phyloP scores from a whole-genome alignment of 805 yeast genomes.

The Nakazawaea molendinolei region DNA sequence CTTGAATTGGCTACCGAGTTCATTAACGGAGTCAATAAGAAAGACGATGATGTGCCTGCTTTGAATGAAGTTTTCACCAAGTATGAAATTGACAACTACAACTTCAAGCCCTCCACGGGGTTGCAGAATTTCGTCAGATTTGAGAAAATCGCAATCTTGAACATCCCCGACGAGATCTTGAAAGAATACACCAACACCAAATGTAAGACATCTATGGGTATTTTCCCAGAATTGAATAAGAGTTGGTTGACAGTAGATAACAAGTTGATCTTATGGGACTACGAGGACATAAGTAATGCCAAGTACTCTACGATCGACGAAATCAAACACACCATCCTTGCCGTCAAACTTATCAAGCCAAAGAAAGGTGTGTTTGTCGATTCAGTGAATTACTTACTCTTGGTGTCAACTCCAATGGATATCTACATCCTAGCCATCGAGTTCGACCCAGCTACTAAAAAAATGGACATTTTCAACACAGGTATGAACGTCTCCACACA shows the following conservation, averaged over 20 bases:
- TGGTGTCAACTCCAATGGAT: slow-evolving; percentile 76
- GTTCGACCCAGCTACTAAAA: slow-evolving; percentile 33
- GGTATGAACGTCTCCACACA: slow-evolving; percentile 74
- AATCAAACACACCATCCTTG: slow-evolving; percentile 66
- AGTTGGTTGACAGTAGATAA: slow-evolving; percentile 85
- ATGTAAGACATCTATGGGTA: slow-evolving; percentile 70
- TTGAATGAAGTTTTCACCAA: slow-evolving; percentile 50
- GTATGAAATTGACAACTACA: slow-evolving; percentile 64
- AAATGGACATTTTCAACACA: slow-evolving; percentile 71
- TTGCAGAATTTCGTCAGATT: slow-evolving; percentile 63
- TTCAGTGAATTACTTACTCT: slow-evolving; percentile 61
- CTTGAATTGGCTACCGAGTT: slow-evolving; percentile 57
- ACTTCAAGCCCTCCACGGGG: slow-evolving; percentile 39
- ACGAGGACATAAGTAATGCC: slow-evolving; percentile 28
- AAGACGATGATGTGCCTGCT: slow-evolving; percentile 51
- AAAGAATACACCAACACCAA: slow-evolving; percentile 65
- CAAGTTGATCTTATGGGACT: slow-evolving; percentile 81
- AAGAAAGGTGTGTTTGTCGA: slow-evolving; percentile 75
- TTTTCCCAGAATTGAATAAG: slow-evolving; percentile 71
- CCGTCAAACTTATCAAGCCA: slow-evolving; percentile 77
- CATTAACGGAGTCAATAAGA: slow-evolving; percentile 50
- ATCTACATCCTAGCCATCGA: slow-evolving; percentile 73
- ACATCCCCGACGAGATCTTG: slow-evolving; percentile 75
- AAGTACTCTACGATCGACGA: slow-evolving; percentile 81
- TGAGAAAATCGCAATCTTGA: slow-evolving; percentile 59